These are phyloP conservation scores for Sporobolomyces phaffii DNA, from an alignment of 768 basidiomycete species.

Conservation along the genomic window DNA sequence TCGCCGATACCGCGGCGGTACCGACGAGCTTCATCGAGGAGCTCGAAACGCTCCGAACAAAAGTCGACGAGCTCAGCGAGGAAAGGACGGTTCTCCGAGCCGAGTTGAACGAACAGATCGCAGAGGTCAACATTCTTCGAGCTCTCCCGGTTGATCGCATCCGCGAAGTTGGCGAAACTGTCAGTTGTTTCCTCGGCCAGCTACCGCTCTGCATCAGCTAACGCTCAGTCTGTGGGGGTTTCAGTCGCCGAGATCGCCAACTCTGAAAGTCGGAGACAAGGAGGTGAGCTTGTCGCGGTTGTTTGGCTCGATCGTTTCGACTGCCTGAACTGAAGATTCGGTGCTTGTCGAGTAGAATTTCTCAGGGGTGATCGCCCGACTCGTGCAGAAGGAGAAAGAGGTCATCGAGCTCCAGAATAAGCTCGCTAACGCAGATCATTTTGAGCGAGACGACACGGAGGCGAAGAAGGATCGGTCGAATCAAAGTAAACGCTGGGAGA, in stretches of 20 bases:
- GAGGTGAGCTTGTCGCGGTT: slow-evolving; percentile 59
- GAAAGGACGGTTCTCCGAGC: slow-evolving; percentile 57
- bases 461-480: slow-evolving; percentile 64
- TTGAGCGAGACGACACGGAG: slow-evolving; percentile 58
- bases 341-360: slow-evolving; percentile 51
- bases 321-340: neutral
- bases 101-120: slow-evolving; percentile 60
- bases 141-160: slow-evolving; percentile 50
- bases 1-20: slow-evolving; percentile 47
- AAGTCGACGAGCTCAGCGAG: slow-evolving; percentile 60
- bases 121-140: slow-evolving; percentile 62
- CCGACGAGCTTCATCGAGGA: slow-evolving; percentile 55
- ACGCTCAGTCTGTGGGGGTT: neutral
- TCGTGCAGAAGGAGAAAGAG: slow-evolving; percentile 79
- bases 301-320: neutral
- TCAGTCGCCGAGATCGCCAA: slow-evolving; percentile 43
- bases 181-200: neutral
- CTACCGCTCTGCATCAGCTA: neutral
- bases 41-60: slow-evolving; percentile 56
- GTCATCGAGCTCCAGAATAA: slow-evolving; percentile 67
- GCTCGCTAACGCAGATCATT: slow-evolving; percentile 51
- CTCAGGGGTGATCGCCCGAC: slow-evolving; percentile 68
- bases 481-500: slow-evolving; percentile 61
- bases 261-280: slow-evolving; percentile 52
- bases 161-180: neutral